A percentile compares a stretch with the other conserved stretches of the same genome.
Evolutionary conservation across 192 early-diverging fungal species (phyloP).

Genomic region (Jimgerdemannia flammicorona): DNA sequence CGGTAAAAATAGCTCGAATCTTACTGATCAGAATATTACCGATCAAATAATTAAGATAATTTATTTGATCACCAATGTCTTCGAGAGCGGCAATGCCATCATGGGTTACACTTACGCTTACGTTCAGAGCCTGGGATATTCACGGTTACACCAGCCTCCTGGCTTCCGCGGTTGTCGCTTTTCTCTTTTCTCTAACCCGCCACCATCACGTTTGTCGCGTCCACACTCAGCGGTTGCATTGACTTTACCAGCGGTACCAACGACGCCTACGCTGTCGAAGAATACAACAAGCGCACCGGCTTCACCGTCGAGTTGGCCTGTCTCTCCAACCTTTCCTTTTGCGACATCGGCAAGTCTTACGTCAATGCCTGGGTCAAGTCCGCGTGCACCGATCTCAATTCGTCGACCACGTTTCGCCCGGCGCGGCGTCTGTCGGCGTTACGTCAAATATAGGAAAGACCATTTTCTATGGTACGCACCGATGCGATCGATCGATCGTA

Average conservation of each 20-base stretch:
- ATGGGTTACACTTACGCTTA: no score
- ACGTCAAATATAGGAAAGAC: slow-evolving; percentile 30
- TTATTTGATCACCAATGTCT: no score
- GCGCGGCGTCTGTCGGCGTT: slow-evolving; percentile 21
- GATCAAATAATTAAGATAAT: no score
- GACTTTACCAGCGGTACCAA: slow-evolving; percentile 35
- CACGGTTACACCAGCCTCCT: no score
- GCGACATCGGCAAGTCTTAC: slow-evolving; percentile 11
- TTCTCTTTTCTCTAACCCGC: not conserved
- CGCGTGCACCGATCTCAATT: slow-evolving; percentile 25
- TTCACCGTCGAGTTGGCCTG: slow-evolving; percentile 17
- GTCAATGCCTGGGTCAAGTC: slow-evolving; percentile 14
- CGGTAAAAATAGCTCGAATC: no score
- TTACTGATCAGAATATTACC: no score
- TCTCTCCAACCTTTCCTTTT: slow-evolving; percentile 17
- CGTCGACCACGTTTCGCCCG: slow-evolving; percentile 26
- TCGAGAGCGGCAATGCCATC: no score
- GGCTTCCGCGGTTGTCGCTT: no score
- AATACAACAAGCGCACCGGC: slow-evolving; percentile 13
- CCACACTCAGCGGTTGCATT: slow-evolving; percentile 16
- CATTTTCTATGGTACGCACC: slow-evolving; percentile 27
- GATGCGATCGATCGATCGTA: no score
- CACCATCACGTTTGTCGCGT: not conserved
- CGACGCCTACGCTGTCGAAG: slow-evolving; percentile 29
- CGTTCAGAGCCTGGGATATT: no score